Conservation (phyloP, 1,139 yeast genomes). For the Debaryomyces subglobosus region DNA sequence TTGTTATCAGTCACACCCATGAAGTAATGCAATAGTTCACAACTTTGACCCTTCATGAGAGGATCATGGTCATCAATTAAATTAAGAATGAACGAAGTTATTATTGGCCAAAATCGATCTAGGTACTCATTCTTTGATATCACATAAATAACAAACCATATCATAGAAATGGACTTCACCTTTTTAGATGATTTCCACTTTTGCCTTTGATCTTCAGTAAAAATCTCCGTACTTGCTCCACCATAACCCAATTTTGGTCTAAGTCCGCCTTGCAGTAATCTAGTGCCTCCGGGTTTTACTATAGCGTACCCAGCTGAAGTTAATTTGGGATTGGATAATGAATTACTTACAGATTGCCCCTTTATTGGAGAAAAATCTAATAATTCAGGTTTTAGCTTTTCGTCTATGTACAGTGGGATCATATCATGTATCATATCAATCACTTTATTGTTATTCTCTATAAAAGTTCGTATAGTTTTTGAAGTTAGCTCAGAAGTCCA, state of each 20-base stretch:
- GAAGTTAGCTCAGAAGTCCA: slow-evolving; percentile 28
- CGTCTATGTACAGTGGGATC: slow-evolving; percentile 9
- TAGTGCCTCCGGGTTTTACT: neutral
- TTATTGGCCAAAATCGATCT: slow-evolving; percentile 41
- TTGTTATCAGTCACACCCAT: slow-evolving; percentile 21
- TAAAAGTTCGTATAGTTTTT: slow-evolving; percentile 15
- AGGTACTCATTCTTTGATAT: slow-evolving; percentile 18
- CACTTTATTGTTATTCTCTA: slow-evolving; percentile 5
- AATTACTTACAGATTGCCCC: neutral
- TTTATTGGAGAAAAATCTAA: neutral
- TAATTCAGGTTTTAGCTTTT: slow-evolving; percentile 7
- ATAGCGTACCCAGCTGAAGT: slow-evolving; percentile 11
- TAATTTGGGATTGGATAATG: slow-evolving; percentile 12
- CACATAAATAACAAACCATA: slow-evolving; percentile 31
- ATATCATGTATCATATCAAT: slow-evolving; percentile 3
- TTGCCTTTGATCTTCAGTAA: slow-evolving; percentile 26
- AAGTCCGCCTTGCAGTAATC: slow-evolving; percentile 23
- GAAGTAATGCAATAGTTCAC: slow-evolving; percentile 31
- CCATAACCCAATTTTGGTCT: slow-evolving; percentile 34
- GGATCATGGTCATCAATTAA: slow-evolving; percentile 55
- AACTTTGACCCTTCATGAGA: slow-evolving; percentile 46
- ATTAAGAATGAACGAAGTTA: slow-evolving; percentile 53
- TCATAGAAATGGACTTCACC: slow-evolving; percentile 27
- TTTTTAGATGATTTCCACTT: slow-evolving; percentile 38
- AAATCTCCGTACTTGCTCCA: slow-evolving; percentile 20